Evolutionary conservation across 2,329 filamentous ascomycete species (phyloP).

Genomic region (Colletotrichum godetiae): DNA sequence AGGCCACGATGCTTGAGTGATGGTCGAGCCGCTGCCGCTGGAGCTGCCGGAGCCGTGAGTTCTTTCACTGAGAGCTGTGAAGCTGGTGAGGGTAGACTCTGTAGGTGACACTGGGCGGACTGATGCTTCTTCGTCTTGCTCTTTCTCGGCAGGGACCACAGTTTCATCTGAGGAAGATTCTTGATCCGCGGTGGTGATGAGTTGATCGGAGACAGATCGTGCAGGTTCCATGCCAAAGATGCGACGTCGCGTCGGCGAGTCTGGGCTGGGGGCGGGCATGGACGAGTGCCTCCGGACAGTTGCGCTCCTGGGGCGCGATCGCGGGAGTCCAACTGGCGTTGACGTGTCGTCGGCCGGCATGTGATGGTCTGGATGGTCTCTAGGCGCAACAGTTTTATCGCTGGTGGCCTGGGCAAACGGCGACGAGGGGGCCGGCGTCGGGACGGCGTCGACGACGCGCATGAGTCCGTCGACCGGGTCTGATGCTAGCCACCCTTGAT

Average conservation of each 20-base stretch:
- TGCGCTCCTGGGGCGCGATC: conserved; percentile 28
- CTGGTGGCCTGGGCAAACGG: not conserved
- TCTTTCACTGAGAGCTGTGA: conserved; percentile 41
- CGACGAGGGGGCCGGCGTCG: not conserved
- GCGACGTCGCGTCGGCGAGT: not conserved
- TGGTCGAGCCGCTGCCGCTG: conserved; percentile 54
- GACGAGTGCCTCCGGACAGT: conserved; percentile 30
- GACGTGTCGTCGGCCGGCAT: conserved; percentile 26
- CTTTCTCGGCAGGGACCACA: not conserved
- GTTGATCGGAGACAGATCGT: conserved; percentile 1
- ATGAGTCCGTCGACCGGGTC: conserved; percentile 13
- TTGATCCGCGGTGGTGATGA: conserved; percentile 3
- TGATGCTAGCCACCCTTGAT: conserved; percentile 23
- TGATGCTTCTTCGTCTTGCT: not conserved
- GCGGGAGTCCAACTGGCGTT: conserved; percentile 4
- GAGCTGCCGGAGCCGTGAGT: conserved; percentile 51
- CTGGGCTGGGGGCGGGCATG: not conserved
- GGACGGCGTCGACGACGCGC: conserved; percentile 8
- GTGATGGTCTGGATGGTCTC: conserved; percentile 18
- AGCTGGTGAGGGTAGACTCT: conserved; percentile 44
- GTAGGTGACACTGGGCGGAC: conserved; percentile 43
- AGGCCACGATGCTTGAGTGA: conserved; percentile 47
- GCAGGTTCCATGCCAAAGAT: not conserved
- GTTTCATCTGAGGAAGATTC: conserved; percentile 31
- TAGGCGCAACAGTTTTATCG: conserved; percentile 10